Conservation (phyloP, 441 rosid species). For the Eutrema salsugineum region DNA sequence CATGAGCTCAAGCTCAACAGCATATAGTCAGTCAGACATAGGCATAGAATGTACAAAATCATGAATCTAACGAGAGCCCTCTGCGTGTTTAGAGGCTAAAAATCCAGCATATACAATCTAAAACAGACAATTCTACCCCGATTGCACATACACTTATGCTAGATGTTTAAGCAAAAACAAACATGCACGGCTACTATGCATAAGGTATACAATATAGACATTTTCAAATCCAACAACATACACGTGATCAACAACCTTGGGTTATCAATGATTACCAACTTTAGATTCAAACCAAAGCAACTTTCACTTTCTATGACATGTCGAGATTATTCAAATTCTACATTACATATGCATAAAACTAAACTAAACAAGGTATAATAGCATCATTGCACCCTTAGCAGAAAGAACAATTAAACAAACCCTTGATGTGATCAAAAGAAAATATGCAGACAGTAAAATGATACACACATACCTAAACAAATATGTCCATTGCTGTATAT, state of each 20-base stretch:
- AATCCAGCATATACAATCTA: neutral
- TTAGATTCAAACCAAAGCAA: neutral
- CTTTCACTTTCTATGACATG: neutral
- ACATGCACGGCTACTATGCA: neutral
- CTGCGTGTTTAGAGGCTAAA: neutral
- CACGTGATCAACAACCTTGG: neutral
- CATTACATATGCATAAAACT: neutral
- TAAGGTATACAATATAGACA: neutral
- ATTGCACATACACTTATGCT: neutral
- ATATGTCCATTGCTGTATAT: conserved; percentile 78
- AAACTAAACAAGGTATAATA: neutral
- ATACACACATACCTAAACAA: conserved; percentile 53
- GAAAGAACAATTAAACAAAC: neutral
- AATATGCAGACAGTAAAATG: neutral
- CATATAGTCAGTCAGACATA: neutral
- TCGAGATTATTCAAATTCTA: neutral
- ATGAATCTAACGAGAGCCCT: neutral
- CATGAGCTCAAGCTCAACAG: neutral
- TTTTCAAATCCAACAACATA: neutral
- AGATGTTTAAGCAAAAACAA: neutral
- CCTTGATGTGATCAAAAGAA: neutral
- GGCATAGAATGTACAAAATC: neutral
- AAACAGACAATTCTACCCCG: neutral
- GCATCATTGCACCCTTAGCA: neutral
- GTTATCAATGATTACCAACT: neutral